Conservation (phyloP, 257 asterid species). For the Solanum chiquidenum region DNA sequence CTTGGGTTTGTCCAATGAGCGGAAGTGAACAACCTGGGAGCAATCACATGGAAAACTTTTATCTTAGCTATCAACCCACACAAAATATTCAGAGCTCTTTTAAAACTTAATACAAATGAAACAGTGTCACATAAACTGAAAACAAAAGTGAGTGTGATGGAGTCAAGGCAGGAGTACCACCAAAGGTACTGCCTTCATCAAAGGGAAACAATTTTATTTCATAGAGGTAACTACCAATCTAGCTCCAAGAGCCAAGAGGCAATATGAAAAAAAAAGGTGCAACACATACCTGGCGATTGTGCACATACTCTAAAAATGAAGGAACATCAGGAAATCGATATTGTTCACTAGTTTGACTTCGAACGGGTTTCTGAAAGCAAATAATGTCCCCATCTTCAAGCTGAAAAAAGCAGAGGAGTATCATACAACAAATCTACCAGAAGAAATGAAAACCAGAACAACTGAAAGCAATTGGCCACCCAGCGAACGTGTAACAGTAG, state of each 20-base stretch:
- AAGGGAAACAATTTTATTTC: neutral
- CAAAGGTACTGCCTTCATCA: neutral
- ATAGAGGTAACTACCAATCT: neutral
- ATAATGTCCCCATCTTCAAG: conserved; percentile 80
- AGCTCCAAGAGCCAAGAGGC: neutral
- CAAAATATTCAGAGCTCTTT: neutral
- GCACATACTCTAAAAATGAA: conserved; percentile 41
- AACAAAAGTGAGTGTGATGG: neutral
- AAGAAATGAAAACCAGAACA: neutral
- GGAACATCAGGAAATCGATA: conserved; percentile 57
- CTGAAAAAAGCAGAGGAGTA: conserved; percentile 22
- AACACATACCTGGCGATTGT: conserved; percentile 1
- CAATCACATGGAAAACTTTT: neutral
- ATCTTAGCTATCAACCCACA: neutral
- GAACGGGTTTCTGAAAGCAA: conserved; percentile 57
- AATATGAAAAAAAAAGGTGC: neutral
- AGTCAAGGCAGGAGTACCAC: neutral
- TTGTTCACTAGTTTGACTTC: conserved; percentile 30
- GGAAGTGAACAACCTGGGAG: conserved; percentile 47
- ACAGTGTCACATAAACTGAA: neutral
- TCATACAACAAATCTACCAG: neutral
- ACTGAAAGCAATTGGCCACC: neutral
- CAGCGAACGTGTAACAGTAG: neutral
- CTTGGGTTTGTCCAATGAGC: conserved; percentile 47
- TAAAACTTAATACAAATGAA: neutral